A percentile compares a stretch with the other conserved stretches of the same genome.
Evolutionary conservation across 169 alveolate genomes (phyloP).

Genomic region (Pseudocohnilembus persalinus): DNA sequence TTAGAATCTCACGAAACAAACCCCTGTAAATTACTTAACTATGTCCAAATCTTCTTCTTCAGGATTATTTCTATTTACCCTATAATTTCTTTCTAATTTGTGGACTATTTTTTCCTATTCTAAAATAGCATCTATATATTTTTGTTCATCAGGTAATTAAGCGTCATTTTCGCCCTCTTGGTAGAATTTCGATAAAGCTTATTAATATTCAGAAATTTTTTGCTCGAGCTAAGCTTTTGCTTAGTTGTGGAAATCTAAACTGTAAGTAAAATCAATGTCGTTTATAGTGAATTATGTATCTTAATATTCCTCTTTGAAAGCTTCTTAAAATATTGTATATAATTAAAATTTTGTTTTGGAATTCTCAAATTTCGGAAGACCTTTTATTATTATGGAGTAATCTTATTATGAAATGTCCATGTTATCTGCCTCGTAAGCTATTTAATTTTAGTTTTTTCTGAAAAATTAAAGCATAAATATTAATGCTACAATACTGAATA

Average conservation of each 20-base stretch:
- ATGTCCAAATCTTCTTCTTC: neutral
- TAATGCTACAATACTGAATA: neutral
- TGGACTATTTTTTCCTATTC: neutral
- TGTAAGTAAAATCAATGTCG: no score
- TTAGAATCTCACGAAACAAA: neutral
- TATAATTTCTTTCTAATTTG: neutral
- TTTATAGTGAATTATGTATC: no score
- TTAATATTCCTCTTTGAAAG: neutral
- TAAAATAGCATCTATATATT: neutral
- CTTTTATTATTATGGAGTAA: conserved; percentile 10
- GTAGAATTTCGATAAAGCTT: neutral
- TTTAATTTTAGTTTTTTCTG: conserved; percentile 5
- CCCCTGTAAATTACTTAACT: neutral
- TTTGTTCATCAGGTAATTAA: neutral
- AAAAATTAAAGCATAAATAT: neutral
- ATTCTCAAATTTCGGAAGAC: neutral
- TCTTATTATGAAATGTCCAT: conserved; percentile 8
- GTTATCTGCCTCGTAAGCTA: neutral
- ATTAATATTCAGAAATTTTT: neutral
- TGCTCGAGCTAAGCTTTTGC: no score
- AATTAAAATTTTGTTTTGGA: neutral
- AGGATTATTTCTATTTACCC: neutral
- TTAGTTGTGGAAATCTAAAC: no score
- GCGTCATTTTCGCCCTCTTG: neutral
- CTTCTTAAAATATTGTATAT: neutral